Percentiles rank a stretch among this genome's conserved stretches.
Evolutionary conservation across 164 flowering plant species (phyloP).

Genomic region (Taxillus chinensis): DNA sequence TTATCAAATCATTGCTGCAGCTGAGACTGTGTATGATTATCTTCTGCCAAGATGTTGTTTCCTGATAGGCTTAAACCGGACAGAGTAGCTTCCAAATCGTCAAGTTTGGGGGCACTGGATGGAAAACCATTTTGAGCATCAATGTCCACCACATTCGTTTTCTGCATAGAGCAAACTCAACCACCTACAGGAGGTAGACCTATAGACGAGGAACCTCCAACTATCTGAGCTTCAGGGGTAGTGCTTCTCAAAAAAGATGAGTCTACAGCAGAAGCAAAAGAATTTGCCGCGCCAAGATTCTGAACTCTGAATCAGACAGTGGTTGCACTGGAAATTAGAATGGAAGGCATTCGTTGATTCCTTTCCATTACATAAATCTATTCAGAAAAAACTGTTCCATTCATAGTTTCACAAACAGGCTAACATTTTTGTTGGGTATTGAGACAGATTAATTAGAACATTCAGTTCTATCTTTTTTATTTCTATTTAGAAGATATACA

Average conservation of each 20-base stretch:
- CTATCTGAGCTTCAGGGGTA: constrained; percentile 51
- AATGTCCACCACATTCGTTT: too few species aligned
- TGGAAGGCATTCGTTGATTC: constrained; percentile 8
- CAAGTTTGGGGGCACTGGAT: constrained; percentile 22
- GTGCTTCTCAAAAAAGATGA: constrained; percentile 51
- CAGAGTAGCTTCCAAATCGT: constrained; percentile 41
- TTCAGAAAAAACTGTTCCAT: constrained; percentile 18
- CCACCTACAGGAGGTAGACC: constrained; percentile 48
- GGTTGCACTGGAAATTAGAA: too few species aligned
- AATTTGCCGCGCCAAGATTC: constrained; percentile 16
- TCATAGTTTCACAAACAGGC: constrained; percentile 28
- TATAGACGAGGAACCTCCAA: constrained; percentile 32
- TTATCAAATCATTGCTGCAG: constrained; percentile 20
- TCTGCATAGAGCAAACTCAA: constrained; percentile 7
- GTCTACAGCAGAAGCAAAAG: constrained; percentile 40
- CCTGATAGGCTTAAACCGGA: constrained; percentile 41
- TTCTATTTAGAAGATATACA: too few species aligned
- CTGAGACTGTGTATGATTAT: constrained; percentile 25
- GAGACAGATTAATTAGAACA: too few species aligned
- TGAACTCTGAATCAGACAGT: too few species aligned
- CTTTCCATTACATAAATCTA: constrained; percentile 20
- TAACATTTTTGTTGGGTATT: too few species aligned
- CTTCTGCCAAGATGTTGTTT: constrained; percentile 24
- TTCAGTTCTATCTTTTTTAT: too few species aligned
- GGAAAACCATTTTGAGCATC: constrained; percentile 30